Base-by-base conservation (phyloP, 1,139 yeast genomes). In the Zygosaccharomyces sapae region DNA sequence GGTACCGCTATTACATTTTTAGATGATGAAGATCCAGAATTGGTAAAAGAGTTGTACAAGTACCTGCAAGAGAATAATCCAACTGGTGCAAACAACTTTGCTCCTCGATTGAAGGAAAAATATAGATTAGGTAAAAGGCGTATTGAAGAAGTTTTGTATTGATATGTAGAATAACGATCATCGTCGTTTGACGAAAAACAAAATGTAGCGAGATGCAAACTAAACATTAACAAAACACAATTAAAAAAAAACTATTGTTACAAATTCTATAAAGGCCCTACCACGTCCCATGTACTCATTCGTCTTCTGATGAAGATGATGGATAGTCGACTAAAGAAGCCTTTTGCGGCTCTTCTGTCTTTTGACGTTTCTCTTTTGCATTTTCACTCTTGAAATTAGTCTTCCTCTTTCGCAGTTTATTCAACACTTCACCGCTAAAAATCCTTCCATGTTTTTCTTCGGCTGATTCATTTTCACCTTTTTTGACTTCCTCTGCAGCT, bases 1-100 rank as follows among this genome's bases (percentile, higher is more conserved):
- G 97, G 98, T 43, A 71, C 76, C 5, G 85, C 96, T 10, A 71
- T 81, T 24, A 83, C 97, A 0, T 86, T 87, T 55, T 58, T 86
- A 33, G 72, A 75, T 53, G 74, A 75, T 5, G 76, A 75, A 19
- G 92, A 86, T 59, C 63, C 68, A 2, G 79, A 71, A 0, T 67
- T 81, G 1, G 72, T 83, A 47, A 63, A 65, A 41, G 83, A 77
- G 43, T 68, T 86, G 55, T 53, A 47, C 39, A 54, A 57, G 16
- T 62, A 60, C 43, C 53, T 54, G 13, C 50, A 45, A 31, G 48
- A 46, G 5, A 48, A 53, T 43, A 50, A 62, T 36, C 54, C 56
- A 1, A 45, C 54, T 2, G 49, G 48, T 2, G 41, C 43, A 7
- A 61, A 62, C 44, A 33, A 34, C 10, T 55, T 61, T 36, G 55